These are phyloP conservation scores for Pyricularia sp. DNA, from an alignment of 2,329 filamentous ascomycete species.

Conservation along the genomic window DNA sequence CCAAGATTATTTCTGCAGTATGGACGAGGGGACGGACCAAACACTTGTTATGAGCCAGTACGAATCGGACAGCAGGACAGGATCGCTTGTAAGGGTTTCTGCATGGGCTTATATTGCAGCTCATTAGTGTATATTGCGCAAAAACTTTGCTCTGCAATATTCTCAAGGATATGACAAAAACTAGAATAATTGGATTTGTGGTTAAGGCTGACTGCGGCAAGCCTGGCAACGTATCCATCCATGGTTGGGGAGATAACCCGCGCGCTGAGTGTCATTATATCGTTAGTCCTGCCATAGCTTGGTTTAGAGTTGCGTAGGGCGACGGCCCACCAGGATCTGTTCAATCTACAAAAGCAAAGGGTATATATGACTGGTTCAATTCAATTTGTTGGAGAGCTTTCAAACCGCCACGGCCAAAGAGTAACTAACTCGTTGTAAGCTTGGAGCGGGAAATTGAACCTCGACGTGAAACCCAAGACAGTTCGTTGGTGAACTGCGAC, in stretches of 20 bases:
- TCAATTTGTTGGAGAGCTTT: neutral
- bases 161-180: neutral
- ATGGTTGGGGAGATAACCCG: too few species aligned
- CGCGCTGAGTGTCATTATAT: neutral
- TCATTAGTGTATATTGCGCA: neutral
- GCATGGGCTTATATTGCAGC: neutral
- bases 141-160: neutral
- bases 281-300: neutral
- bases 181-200: neutral
- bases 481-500: neutral
- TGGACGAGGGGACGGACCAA: neutral
- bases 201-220: neutral
- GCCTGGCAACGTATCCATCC: neutral
- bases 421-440: neutral
- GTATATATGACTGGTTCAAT: neutral
- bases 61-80: neutral
- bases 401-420: neutral
- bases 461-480: neutral
- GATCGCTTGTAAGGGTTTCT: neutral
- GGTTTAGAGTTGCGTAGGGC: neutral
- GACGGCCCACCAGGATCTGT: neutral
- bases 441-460: neutral
- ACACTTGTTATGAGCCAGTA: neutral
- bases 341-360: neutral
- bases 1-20: neutral